Evolutionary conservation across 1,284 basidiomycete species (phyloP), one percentile per base, ranked within the genome.

Genomic region (Cutaneotrichosporon daszewskae): DNA sequence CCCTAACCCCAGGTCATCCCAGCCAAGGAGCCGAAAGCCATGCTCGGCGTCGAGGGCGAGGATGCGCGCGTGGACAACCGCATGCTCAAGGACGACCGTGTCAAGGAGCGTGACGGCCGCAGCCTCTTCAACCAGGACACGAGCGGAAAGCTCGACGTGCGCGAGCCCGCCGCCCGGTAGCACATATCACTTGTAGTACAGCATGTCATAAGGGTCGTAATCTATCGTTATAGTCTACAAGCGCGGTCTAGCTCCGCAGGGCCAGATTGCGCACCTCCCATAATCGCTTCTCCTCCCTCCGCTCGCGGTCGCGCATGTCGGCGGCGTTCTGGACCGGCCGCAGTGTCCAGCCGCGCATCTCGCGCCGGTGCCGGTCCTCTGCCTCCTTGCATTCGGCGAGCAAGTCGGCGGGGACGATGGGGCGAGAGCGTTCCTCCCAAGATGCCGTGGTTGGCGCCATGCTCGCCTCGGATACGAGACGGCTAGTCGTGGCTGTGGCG

Each of bases 1-100:
- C 8, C 3, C 22, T 27, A 6, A 28, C 34, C 24, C 35, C 58
- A 95, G 91, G 85, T 96, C 20, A 77, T 96, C 54, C 86, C 94
- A 31, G 92, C 92, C 6, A 95, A 95, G 72, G 90, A 83, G 18
- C 86, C 94, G 0, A 81, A 89, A 59, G 81, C 89, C 2, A 80
- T 85, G 32, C 70, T 96, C 3, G 81, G 83, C 2, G 82, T 95
- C 1, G 89, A 96, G 69, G 86, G 87, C 20, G 90, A 94, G 53
- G 94, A 97, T 66, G 81, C 85, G 0, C 76, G 92, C 24, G 75
- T 91, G 36, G 89, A 97, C 70, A 77, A 83, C 33, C 77, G 88
- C 39, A 79, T 85, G 77, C 66, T 85, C 55, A 83, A 82, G 60
- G 83, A 85, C 61, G 82, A 84, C 17, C 76, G 83, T 1, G 62